These are phyloP conservation scores for Cutaneotrichosporon sp. DNA, from an alignment of 1,284 basidiomycete genomes.

Conservation along the genomic window DNA sequence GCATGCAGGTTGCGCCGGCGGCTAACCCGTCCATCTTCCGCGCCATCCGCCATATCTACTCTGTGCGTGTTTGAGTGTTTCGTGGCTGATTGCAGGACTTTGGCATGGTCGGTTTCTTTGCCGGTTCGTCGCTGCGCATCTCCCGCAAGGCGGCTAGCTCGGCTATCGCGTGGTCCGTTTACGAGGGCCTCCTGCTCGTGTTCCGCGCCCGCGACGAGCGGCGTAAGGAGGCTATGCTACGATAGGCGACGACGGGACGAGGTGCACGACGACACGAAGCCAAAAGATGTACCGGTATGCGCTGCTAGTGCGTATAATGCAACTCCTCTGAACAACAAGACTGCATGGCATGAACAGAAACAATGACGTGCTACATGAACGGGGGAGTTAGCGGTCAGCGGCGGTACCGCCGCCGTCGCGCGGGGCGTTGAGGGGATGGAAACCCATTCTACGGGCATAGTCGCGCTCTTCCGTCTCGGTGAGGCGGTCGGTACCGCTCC, in stretches of 20 bases:
- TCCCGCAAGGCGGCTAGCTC: slow-evolving; percentile 84
- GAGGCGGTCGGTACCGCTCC: slow-evolving; percentile 77
- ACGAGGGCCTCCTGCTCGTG: slow-evolving; percentile 68
- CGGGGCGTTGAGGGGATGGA: slow-evolving; percentile 45
- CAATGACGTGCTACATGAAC: too few species aligned
- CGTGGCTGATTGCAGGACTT: slow-evolving; percentile 61
- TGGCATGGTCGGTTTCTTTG: slow-evolving; percentile 72
- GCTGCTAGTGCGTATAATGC: too few species aligned
- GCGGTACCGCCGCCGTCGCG: slow-evolving; percentile 5
- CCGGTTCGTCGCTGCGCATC: slow-evolving; percentile 74
- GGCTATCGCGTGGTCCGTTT: slow-evolving; percentile 87
- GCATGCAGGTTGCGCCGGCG: slow-evolving; percentile 76
- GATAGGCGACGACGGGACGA: too few species aligned
- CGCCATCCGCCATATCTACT: slow-evolving; percentile 63
- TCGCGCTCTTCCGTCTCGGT: slow-evolving; percentile 75
- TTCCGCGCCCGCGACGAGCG: slow-evolving; percentile 2
- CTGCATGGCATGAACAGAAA: too few species aligned
- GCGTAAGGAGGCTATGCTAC: too few species aligned
- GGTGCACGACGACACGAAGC: too few species aligned
- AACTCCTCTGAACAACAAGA: too few species aligned
- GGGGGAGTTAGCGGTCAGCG: too few species aligned
- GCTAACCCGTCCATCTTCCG: slow-evolving; percentile 62
- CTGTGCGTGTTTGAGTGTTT: slow-evolving; percentile 53
- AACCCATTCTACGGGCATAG: slow-evolving; percentile 86
- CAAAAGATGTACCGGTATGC: too few species aligned